Percentiles rank a stretch among this genome's conserved stretches.
Conservation (phyloP, 345 rosid species). For the Passiflora organensis region DNA sequence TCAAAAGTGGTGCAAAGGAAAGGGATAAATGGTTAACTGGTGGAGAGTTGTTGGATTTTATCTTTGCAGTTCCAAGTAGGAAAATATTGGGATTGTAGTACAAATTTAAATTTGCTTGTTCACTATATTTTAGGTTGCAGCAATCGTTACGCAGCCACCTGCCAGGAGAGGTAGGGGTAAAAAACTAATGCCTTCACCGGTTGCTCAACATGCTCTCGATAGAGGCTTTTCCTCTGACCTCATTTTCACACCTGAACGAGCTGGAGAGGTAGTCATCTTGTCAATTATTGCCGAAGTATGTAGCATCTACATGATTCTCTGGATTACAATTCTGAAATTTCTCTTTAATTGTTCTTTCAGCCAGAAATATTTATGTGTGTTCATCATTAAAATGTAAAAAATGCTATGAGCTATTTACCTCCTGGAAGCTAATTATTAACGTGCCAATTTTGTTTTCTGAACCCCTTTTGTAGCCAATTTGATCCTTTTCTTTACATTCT, state of each 20-base stretch:
- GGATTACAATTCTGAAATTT: no score
- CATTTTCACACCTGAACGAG: conserved; percentile 77
- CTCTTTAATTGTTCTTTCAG: no score
- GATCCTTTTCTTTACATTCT: no score
- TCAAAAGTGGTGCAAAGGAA: not conserved
- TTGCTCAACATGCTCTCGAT: conserved; percentile 74
- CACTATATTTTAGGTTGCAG: conserved; percentile 57
- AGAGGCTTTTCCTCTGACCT: conserved; percentile 73
- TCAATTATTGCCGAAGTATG: not conserved
- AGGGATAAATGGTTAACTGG: not conserved
- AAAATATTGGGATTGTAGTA: not conserved
- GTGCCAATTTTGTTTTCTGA: no score
- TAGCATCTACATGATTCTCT: no score
- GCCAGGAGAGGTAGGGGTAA: conserved; percentile 75
- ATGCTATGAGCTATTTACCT: no score
- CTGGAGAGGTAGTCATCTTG: conserved; percentile 62
- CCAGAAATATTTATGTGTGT: no score
- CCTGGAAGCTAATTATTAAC: no score
- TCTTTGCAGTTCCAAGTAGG: not conserved
- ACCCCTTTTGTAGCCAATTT: no score
- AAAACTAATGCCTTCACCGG: conserved; percentile 72
- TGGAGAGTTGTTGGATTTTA: not conserved
- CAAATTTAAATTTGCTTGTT: conserved; percentile 6
- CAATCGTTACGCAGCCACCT: conserved; percentile 89
- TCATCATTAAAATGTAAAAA: no score